Conservation (phyloP, 768 basidiomycete species). For the Kwoniella mangroviensis region DNA sequence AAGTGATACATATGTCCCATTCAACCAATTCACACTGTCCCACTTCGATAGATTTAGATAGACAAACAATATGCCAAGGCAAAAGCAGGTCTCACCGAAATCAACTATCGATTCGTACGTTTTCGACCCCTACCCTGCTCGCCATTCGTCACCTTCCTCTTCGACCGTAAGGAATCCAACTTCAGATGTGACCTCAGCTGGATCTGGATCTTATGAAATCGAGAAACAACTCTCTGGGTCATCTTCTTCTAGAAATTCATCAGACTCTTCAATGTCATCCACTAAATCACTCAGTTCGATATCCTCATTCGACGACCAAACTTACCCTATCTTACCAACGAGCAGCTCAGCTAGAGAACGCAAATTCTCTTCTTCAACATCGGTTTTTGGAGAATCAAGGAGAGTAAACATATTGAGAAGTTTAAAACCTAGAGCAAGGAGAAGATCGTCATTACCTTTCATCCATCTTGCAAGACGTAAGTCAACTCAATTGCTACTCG, state of each 20-base stretch:
- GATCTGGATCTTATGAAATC: neutral
- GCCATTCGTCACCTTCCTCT: neutral
- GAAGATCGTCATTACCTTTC: slow-evolving; percentile 17
- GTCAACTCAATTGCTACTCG: slow-evolving; percentile 20
- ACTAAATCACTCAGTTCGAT: neutral
- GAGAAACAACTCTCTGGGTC: neutral
- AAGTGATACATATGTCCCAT: neutral
- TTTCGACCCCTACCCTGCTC: neutral
- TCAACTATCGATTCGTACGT: neutral
- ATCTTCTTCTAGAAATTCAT: neutral
- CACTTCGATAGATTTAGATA: neutral
- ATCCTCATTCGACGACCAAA: neutral
- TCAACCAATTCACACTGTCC: neutral
- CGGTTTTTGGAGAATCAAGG: neutral
- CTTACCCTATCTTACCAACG: neutral
- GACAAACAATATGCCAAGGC: neutral
- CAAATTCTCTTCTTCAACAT: neutral
- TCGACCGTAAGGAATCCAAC: neutral
- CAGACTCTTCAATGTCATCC: neutral
- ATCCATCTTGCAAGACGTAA: slow-evolving; percentile 19
- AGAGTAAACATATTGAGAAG: neutral
- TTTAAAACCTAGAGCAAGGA: slow-evolving; percentile 10
- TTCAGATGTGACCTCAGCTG: neutral
- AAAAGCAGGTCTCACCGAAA: neutral
- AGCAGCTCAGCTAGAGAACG: neutral